phyloP scores from a whole-genome alignment of 768 basidiomycete species.

The Asterophora parasitica region DNA sequence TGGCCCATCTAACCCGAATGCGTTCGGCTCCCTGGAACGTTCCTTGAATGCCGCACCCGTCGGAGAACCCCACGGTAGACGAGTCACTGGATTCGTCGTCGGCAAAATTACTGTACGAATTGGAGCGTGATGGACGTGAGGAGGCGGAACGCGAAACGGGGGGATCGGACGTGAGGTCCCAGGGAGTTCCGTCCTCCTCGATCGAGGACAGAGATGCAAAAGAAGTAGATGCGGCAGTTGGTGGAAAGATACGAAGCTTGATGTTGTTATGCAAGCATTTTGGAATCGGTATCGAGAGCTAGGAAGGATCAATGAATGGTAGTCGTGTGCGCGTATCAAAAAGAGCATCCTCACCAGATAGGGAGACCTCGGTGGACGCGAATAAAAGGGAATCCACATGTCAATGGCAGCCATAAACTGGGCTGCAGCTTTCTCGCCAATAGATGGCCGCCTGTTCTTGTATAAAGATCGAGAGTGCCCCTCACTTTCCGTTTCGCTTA shows the following conservation, averaged over 20 bases:
- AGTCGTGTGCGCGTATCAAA: neutral
- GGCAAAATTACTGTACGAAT: conserved; percentile 66
- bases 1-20: conserved; percentile 75
- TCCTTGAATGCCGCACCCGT: conserved; percentile 67
- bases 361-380: conserved; percentile 67
- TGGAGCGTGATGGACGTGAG: conserved; percentile 45
- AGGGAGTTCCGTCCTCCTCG: conserved; percentile 62
- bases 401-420: conserved; percentile 83
- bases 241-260: conserved; percentile 70
- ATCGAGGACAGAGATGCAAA: conserved; percentile 72
- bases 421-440: conserved; percentile 53
- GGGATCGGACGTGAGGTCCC: conserved; percentile 77
- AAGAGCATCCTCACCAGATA: conserved; percentile 49
- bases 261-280: conserved; percentile 75
- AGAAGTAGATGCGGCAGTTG: conserved; percentile 47
- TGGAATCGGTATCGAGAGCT: conserved; percentile 77
- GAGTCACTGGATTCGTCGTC: conserved; percentile 83
- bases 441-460: conserved; percentile 46
- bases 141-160: conserved; percentile 56
- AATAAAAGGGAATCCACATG: conserved; percentile 66
- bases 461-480: conserved; percentile 20
- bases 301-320: conserved; percentile 7
- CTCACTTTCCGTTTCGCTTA: conserved; percentile 28
- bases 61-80: conserved; percentile 46
- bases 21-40: conserved; percentile 76